A percentile compares a stretch with the other conserved stretches of the same genome.
Evolutionary conservation across 2,329 filamentous ascomycete species (phyloP).

Genomic region (Colletotrichum phormii): DNA sequence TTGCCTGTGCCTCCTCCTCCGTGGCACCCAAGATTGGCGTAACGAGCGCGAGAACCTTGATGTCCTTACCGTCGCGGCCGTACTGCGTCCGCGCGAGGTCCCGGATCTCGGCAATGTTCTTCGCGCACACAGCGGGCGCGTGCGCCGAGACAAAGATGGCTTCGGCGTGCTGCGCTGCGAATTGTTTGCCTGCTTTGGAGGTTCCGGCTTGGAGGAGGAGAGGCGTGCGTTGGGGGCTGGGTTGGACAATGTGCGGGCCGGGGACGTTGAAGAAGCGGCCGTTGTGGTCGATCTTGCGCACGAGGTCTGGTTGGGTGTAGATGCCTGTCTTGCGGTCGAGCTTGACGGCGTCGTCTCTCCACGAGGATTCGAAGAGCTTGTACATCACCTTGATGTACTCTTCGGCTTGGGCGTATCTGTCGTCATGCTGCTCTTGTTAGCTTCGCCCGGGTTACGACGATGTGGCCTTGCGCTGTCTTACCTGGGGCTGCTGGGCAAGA

Average conservation of each 20-base stretch:
- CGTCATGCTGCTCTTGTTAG: constrained; percentile 63
- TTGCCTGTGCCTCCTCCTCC: constrained; percentile 73
- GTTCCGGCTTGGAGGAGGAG: constrained; percentile 78
- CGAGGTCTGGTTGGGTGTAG: constrained; percentile 63
- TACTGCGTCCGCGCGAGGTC: constrained; percentile 61
- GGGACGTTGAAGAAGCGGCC: constrained; percentile 74
- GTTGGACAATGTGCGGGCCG: constrained; percentile 74
- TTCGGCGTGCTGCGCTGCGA: constrained; percentile 78
- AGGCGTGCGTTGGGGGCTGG: constrained; percentile 75
- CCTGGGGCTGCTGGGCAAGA: constrained; percentile 62
- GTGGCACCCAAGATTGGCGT: constrained; percentile 74
- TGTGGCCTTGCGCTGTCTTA: constrained; percentile 10
- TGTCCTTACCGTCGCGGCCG: constrained; percentile 68
- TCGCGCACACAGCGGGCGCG: constrained; percentile 69
- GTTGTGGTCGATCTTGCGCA: constrained; percentile 74
- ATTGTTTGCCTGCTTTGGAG: constrained; percentile 72
- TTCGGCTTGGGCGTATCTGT: constrained; percentile 72
- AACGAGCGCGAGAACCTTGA: constrained; percentile 77
- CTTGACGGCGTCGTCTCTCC: constrained; percentile 74
- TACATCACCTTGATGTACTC: constrained; percentile 74
- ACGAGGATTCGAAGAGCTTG: constrained; percentile 76
- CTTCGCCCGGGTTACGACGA: too few species aligned
- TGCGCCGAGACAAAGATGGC: constrained; percentile 78
- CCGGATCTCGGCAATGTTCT: constrained; percentile 73
- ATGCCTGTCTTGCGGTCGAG: constrained; percentile 68